phyloP scores from a whole-genome alignment of 1,139 yeast species.

The Nakaseomyces uthaithaninus region DNA sequence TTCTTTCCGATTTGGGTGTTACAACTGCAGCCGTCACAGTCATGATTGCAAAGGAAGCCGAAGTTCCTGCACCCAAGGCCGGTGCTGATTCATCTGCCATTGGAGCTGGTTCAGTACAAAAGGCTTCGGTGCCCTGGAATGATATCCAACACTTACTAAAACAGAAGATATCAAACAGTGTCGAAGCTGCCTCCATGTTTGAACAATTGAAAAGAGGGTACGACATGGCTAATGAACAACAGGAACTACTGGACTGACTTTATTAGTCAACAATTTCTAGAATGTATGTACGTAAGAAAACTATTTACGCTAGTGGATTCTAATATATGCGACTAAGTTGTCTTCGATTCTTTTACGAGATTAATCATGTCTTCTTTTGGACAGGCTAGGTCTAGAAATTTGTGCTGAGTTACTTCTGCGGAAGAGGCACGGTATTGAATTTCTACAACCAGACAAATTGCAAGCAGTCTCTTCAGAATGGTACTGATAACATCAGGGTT shows the following conservation, averaged over 20 bases:
- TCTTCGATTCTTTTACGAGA: not conserved
- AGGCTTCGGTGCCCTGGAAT: constrained; percentile 33
- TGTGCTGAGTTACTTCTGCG: constrained; percentile 75
- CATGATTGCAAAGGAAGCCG: constrained; percentile 24
- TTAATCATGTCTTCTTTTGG: not conserved
- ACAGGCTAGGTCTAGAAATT: constrained; percentile 42
- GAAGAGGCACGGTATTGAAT: constrained; percentile 87
- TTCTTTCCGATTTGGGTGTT: constrained; percentile 24
- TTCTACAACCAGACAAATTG: constrained; percentile 92
- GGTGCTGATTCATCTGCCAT: constrained; percentile 5
- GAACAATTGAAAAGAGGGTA: constrained; percentile 39
- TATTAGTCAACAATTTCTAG: no score
- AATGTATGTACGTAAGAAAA: not conserved
- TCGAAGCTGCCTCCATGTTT: constrained; percentile 25
- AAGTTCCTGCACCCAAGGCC: constrained; percentile 9
- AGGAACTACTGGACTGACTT: not conserved
- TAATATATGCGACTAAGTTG: no score
- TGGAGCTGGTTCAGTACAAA: no score
- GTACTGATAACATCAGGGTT: constrained; percentile 73
- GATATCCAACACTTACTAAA: constrained; percentile 27
- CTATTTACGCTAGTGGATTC: not conserved
- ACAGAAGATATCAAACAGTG: constrained; percentile 17
- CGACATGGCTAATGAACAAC: constrained; percentile 14
- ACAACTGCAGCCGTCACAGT: constrained; percentile 31
- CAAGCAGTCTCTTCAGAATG: constrained; percentile 76